A percentile compares a stretch with the other conserved stretches of the same genome.
Conservation (phyloP, 2,329 filamentous ascomycete species). For the Colletotrichum tropicale region DNA sequence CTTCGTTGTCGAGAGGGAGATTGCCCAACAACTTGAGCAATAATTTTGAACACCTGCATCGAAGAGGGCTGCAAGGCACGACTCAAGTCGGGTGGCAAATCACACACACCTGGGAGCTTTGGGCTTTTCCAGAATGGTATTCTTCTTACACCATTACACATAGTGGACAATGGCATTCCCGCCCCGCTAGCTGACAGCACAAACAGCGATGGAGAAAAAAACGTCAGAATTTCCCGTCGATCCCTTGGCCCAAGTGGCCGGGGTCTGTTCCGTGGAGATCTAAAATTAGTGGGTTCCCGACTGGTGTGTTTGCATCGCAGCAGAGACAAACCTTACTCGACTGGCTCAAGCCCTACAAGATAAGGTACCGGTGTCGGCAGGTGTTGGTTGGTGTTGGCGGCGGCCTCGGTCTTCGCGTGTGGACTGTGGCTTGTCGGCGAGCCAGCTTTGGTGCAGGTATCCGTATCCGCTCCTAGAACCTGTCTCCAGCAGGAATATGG, state of each 20-base stretch:
- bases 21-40: neutral
- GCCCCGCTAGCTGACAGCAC: neutral
- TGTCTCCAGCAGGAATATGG: neutral
- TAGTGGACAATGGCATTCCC: neutral
- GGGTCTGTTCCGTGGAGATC: slow-evolving; percentile 1
- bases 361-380: neutral
- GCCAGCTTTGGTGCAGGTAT: neutral
- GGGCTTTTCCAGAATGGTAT: neutral
- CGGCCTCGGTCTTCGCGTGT: neutral
- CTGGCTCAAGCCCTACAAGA: neutral
- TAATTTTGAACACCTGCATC: neutral
- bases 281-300: slow-evolving; percentile 7
- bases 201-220: neutral
- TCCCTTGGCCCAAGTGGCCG: neutral
- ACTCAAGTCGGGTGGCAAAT: neutral
- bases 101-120: too few species aligned
- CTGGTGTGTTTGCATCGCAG: neutral
- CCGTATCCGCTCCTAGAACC: neutral
- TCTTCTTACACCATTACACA: neutral
- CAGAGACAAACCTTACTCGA: neutral
- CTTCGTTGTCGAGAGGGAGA: neutral
- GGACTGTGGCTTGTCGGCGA: neutral
- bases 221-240: neutral
- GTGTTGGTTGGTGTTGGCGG: neutral
- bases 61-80: neutral